Conservation (phyloP, 129 eudicot genomes). For the Heracleum sosnowskyi region DNA sequence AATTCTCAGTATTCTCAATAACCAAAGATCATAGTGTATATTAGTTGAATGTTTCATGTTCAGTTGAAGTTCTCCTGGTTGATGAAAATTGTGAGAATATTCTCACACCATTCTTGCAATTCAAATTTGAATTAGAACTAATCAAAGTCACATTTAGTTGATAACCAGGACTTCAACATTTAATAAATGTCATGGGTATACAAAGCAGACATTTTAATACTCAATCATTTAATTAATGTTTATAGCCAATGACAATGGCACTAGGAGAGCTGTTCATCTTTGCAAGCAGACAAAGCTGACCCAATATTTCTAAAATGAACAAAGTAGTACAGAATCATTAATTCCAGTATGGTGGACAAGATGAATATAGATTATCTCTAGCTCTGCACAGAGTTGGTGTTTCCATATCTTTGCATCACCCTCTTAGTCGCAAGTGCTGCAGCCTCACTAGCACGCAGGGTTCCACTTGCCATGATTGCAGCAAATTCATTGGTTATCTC, state of each 20-base stretch:
- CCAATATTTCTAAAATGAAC: background rate
- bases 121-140: background rate
- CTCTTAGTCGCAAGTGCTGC: slow-evolving; percentile 83
- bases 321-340: background rate
- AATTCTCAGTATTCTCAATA: background rate
- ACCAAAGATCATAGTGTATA: too few relatives aligned
- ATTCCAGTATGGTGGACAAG: background rate
- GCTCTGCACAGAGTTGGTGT: slow-evolving; percentile 44
- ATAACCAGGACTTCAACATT: background rate
- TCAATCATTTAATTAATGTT: background rate
- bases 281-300: background rate
- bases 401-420: slow-evolving; percentile 85
- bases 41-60: background rate
- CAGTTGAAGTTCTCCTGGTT: background rate
- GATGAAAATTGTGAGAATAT: too few relatives aligned
- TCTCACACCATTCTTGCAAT: too few relatives aligned
- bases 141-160: background rate
- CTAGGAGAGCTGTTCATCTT: background rate
- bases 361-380: slow-evolving; percentile 10
- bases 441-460: slow-evolving; percentile 92
- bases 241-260: background rate
- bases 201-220: background rate
- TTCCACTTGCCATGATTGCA: slow-evolving; percentile 86
- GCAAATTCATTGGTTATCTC: slow-evolving; percentile 78
- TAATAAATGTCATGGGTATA: background rate